phyloP scores from a whole-genome alignment of 192 early-diverging fungal genomes.

The Gonapodya prolifera region DNA sequence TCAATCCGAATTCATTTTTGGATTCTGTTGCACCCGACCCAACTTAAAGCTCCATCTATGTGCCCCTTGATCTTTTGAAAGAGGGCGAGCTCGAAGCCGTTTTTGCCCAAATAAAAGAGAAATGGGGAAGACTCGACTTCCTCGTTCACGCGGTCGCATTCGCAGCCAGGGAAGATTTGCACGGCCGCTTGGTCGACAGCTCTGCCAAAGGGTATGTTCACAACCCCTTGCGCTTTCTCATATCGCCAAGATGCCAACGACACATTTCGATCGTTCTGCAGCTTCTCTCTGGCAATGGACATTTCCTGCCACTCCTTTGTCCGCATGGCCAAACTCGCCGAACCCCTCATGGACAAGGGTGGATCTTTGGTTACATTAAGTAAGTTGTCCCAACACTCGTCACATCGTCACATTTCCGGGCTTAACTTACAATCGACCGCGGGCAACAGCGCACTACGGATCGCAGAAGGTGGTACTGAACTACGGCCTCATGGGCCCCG shows the following conservation, averaged over 20 bases:
- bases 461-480: background rate
- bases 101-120: background rate
- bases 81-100: background rate
- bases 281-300: background rate
- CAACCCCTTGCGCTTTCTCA: background rate
- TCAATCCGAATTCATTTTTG: background rate
- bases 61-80: background rate
- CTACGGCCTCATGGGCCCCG: background rate
- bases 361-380: background rate
- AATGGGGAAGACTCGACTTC: background rate
- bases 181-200: background rate
- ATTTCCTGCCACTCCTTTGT: slow-evolving; percentile 4
- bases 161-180: background rate
- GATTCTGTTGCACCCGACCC: too few species aligned
- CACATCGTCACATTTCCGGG: too few species aligned
- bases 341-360: slow-evolving; percentile 1
- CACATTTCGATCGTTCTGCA: background rate
- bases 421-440: background rate
- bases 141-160: slow-evolving; percentile 2
- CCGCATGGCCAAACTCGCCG: background rate
- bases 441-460: slow-evolving; percentile 1
- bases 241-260: background rate
- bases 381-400: background rate
- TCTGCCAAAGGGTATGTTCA: background rate
- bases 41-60: background rate